phyloP scores from a whole-genome alignment of 257 asterid species.

The Dorcoceras hygrometricum region DNA sequence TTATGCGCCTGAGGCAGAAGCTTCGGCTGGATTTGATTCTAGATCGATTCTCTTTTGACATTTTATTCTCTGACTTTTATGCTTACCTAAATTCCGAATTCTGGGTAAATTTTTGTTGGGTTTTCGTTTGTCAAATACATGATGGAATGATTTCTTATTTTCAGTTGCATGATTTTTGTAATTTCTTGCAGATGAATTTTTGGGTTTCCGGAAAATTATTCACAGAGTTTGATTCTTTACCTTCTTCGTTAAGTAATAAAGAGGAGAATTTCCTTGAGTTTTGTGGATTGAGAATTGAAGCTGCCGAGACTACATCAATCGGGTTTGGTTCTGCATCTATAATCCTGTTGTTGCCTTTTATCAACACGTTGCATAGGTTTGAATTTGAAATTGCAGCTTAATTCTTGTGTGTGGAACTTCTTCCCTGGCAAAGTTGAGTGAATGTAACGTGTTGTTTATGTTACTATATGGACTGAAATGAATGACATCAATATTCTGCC shows the following conservation, averaged over 20 bases:
- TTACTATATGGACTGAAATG: background rate
- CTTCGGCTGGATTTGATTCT: conserved; percentile 15
- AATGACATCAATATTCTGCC: background rate
- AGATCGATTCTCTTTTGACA: background rate
- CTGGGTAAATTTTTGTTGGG: conserved; percentile 9
- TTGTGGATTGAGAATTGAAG: conserved; percentile 20
- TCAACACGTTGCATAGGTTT: background rate
- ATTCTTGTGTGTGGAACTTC: background rate
- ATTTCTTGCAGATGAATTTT: conserved; percentile 28
- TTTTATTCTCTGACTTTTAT: background rate
- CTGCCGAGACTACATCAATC: conserved; percentile 16
- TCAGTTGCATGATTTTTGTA: conserved; percentile 19
- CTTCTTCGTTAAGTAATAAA: conserved; percentile 18
- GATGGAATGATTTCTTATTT: background rate
- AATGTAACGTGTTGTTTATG: background rate
- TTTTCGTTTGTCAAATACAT: background rate
- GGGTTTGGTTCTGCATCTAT: conserved; percentile 21
- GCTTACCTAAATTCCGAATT: conserved; percentile 9
- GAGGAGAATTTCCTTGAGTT: conserved; percentile 15
- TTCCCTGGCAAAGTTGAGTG: background rate
- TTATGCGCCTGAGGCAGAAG: background rate
- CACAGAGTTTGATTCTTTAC: conserved; percentile 16
- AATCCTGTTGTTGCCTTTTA: background rate
- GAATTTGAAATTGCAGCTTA: conserved; percentile 6
- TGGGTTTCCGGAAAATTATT: conserved; percentile 21